Conservation (phyloP, 2,329 filamentous ascomycete genomes). For the Coniochaeta ligniaria region DNA sequence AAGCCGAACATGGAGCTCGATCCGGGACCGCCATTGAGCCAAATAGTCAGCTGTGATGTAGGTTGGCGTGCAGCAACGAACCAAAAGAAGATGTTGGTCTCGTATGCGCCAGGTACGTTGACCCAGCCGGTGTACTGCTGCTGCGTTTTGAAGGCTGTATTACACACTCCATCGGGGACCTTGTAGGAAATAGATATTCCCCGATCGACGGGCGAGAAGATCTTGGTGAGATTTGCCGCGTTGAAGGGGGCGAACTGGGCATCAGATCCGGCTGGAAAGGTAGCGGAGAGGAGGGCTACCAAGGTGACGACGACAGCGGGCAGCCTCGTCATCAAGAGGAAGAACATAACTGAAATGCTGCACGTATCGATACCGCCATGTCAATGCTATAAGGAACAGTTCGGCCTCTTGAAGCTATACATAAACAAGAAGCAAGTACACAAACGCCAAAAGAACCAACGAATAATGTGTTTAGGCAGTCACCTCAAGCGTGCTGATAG, state of each 20-base stretch:
- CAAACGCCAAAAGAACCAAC: neutral
- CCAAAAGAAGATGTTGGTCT: conserved; percentile 46
- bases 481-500: neutral
- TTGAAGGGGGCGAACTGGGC: neutral
- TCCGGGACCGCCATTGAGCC: conserved; percentile 62
- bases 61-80: conserved; percentile 37
- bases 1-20: conserved; percentile 58
- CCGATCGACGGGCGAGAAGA: conserved; percentile 54
- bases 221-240: conserved; percentile 39
- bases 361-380: neutral
- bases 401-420: neutral
- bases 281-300: neutral
- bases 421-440: neutral
- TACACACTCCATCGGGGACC: conserved; percentile 51
- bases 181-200: conserved; percentile 65
- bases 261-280: neutral
- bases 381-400: neutral
- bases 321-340: neutral
- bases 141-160: conserved; percentile 56
- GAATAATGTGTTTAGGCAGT: neutral
- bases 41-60: conserved; percentile 44
- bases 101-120: conserved; percentile 46
- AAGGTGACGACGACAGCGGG: neutral
- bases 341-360: neutral
- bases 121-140: conserved; percentile 68